Conservation (phyloP, 2,329 filamentous ascomycete species). For the Massarina eburnea region DNA sequence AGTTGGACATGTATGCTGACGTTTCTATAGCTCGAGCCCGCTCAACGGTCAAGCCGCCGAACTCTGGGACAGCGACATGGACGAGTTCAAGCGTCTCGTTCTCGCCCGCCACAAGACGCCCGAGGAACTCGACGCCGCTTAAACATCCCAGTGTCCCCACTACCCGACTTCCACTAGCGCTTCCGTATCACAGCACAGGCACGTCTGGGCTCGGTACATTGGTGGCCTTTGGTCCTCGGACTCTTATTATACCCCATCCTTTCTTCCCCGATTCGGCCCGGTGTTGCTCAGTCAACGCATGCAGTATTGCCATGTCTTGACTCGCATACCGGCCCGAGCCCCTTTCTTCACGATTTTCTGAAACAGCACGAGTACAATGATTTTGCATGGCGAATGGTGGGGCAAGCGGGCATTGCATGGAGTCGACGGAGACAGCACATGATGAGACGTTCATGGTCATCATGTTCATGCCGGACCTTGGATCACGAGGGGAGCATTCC, state of each 20-base stretch:
- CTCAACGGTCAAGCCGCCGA: slow-evolving; percentile 95
- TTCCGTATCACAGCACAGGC: too few relatives aligned
- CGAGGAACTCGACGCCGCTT: slow-evolving; percentile 43
- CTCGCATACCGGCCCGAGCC: not conserved
- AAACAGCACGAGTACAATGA: not conserved
- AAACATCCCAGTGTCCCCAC: too few relatives aligned
- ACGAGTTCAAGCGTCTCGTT: slow-evolving; percentile 81
- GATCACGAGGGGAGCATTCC: too few relatives aligned
- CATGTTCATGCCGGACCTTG: too few relatives aligned
- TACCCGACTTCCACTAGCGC: too few relatives aligned
- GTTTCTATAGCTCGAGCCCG: slow-evolving; percentile 71
- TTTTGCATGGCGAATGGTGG: slow-evolving; percentile 1
- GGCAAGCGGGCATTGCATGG: slow-evolving; percentile 9
- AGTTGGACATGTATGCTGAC: not conserved
- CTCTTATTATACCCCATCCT: too few relatives aligned
- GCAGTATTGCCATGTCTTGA: too few relatives aligned
- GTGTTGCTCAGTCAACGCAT: too few relatives aligned
- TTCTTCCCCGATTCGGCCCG: too few relatives aligned
- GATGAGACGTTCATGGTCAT: not conserved
- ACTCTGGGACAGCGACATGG: slow-evolving; percentile 86
- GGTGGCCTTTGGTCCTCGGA: too few relatives aligned
- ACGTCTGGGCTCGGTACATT: too few relatives aligned
- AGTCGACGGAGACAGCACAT: not conserved
- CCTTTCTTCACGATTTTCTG: not conserved
- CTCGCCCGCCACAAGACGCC: slow-evolving; percentile 61